Conservation (phyloP, 2,329 filamentous ascomycete genomes). For the Arthrobotrys megalospora region DNA sequence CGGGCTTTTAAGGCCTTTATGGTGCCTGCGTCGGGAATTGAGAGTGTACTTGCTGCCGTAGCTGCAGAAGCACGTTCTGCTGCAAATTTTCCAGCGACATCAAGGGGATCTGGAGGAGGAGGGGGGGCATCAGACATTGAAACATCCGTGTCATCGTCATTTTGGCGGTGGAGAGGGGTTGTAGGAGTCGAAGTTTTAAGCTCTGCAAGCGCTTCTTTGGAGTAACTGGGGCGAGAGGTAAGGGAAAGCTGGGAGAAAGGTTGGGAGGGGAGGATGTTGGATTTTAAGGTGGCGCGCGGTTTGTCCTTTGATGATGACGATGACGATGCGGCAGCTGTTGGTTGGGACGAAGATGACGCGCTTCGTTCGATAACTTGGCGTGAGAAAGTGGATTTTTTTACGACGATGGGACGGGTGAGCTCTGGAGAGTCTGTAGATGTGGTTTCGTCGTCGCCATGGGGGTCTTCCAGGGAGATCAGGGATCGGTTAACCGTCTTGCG, state of each 20-base stretch:
- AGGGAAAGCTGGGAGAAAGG: constrained; percentile 56
- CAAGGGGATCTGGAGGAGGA: constrained; percentile 19
- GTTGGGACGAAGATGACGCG: constrained; percentile 31
- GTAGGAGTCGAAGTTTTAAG: constrained; percentile 53
- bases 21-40: constrained; percentile 52
- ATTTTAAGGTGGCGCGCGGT: constrained; percentile 45
- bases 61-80: constrained; percentile 30
- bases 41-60: constrained; percentile 12
- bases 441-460: constrained; percentile 33
- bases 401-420: constrained; percentile 40
- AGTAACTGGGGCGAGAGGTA: constrained; percentile 47
- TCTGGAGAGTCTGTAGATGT: constrained; percentile 20
- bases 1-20: constrained; percentile 56
- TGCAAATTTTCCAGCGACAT: constrained; percentile 48
- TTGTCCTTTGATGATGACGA: constrained; percentile 38
- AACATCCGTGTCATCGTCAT: constrained; percentile 29
- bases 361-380: constrained; percentile 46
- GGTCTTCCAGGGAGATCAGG: constrained; percentile 45
- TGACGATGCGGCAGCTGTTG: neutral
- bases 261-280: constrained; percentile 41
- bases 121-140: constrained; percentile 46
- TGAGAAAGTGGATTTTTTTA: constrained; percentile 52
- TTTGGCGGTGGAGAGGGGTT: constrained; percentile 42
- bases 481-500: constrained; percentile 46
- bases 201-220: constrained; percentile 56